These are phyloP conservation scores for Pyrus pyrifolia DNA, from an alignment of 306 rosid genomes.

Conservation along the genomic window DNA sequence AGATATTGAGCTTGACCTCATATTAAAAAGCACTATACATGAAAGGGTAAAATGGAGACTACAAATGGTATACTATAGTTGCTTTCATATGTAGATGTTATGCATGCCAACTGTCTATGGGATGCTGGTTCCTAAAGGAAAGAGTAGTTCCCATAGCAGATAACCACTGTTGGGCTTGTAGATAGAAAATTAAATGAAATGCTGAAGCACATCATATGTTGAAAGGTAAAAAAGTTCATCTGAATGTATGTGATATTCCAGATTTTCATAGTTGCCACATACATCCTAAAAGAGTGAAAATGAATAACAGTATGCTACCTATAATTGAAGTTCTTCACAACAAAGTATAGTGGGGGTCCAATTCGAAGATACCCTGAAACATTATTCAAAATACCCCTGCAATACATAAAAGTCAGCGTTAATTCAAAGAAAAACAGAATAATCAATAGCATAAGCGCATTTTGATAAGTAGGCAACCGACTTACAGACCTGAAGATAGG, in stretches of 20 bases:
- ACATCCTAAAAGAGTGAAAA: not conserved
- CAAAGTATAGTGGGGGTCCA: constrained; percentile 94
- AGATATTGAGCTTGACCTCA: not conserved
- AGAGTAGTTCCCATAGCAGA: not conserved
- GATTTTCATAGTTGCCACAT: not conserved
- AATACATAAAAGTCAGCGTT: constrained; percentile 22
- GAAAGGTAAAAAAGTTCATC: not conserved
- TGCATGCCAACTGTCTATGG: not conserved
- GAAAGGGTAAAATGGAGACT: not conserved
- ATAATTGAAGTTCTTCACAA: constrained; percentile 89
- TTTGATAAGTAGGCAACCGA: constrained; percentile 9
- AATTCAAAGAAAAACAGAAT: not conserved
- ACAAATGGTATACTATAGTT: not conserved
- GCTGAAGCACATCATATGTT: not conserved
- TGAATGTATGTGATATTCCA: not conserved
- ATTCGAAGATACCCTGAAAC: constrained; percentile 82
- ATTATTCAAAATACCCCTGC: constrained; percentile 93
- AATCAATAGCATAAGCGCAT: not conserved
- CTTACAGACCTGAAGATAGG: constrained; percentile 84
- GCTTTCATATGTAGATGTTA: not conserved
- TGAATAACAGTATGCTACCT: constrained; percentile 43
- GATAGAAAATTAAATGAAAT: not conserved
- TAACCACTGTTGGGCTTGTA: not conserved
- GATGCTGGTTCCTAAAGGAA: not conserved
- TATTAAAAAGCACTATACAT: too few relatives aligned